Evolutionary conservation across 768 basidiomycete species (phyloP).

Genomic region (Sistotremastrum suecicum): DNA sequence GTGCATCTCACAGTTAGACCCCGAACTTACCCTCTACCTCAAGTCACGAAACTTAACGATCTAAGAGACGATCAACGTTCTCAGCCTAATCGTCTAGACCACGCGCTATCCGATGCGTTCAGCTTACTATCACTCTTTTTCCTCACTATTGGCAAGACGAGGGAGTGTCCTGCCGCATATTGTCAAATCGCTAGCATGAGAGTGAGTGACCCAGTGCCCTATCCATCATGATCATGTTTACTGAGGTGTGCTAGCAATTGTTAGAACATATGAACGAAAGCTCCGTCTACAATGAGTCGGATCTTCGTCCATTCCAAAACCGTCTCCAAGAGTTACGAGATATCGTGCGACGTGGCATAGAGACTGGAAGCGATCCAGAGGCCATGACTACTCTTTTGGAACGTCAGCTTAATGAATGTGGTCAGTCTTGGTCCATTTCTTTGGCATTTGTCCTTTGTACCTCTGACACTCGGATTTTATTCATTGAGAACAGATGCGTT

Average conservation of each 20-base stretch:
- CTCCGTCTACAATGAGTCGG: slow-evolving; percentile 82
- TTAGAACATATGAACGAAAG: slow-evolving; percentile 94
- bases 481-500: slow-evolving; percentile 42
- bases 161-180: slow-evolving; percentile 89
- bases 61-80: slow-evolving; percentile 66
- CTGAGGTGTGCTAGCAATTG: slow-evolving; percentile 54
- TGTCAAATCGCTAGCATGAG: slow-evolving; percentile 93
- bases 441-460: not conserved
- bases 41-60: slow-evolving; percentile 85
- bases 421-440: slow-evolving; percentile 30
- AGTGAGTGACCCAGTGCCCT: slow-evolving; percentile 38
- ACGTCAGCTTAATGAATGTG: slow-evolving; percentile 83
- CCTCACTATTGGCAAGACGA: slow-evolving; percentile 92
- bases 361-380: slow-evolving; percentile 69
- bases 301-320: slow-evolving; percentile 76
- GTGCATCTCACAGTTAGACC: not conserved
- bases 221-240: slow-evolving; percentile 2
- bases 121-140: slow-evolving; percentile 91
- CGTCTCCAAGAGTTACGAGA: slow-evolving; percentile 70
- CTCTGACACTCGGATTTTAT: slow-evolving; percentile 1
- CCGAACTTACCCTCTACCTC: slow-evolving; percentile 3
- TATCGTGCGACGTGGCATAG: slow-evolving; percentile 74
- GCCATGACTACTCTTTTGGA: slow-evolving; percentile 83
- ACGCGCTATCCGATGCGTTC: slow-evolving; percentile 92
- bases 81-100: slow-evolving; percentile 85